Percentiles rank a stretch among this genome's conserved stretches.
phyloP scores from a whole-genome alignment of 345 rosid genomes.

The Streptanthus diversifolius region DNA sequence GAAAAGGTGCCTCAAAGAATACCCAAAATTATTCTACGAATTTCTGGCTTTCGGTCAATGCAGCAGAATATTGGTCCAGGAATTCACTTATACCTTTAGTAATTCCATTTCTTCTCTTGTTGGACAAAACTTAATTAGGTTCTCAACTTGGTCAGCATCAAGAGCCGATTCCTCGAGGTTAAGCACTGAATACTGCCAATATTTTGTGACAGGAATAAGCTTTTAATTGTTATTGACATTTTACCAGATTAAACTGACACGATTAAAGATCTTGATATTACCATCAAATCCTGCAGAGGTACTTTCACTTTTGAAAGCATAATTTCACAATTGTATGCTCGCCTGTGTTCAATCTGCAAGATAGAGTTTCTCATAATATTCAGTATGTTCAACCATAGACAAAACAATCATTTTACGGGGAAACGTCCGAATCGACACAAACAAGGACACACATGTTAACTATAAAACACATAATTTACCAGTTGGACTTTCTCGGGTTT shows the following conservation, averaged over 20 bases:
- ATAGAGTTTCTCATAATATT: conserved; percentile 5
- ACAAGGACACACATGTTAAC: neutral
- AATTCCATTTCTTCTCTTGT: conserved; percentile 92
- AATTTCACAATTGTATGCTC: conserved; percentile 96
- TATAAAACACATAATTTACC: conserved; percentile 42
- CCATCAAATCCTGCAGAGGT: conserved; percentile 81
- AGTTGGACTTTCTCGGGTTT: conserved; percentile 88
- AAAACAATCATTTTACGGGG: neutral
- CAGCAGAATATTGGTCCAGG: neutral
- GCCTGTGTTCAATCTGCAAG: conserved; percentile 83
- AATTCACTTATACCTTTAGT: conserved; percentile 53
- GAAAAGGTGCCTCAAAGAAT: conserved; percentile 14
- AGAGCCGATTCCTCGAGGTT: conserved; percentile 74
- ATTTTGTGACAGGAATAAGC: conserved; percentile 21
- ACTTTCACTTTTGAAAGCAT: conserved; percentile 98
- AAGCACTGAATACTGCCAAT: conserved; percentile 66
- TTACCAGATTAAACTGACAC: neutral
- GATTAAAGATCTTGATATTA: conserved; percentile 34
- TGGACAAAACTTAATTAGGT: conserved; percentile 85
- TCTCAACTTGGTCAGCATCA: conserved; percentile 87
- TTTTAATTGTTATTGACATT: neutral
- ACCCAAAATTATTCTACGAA: neutral
- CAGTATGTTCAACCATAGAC: neutral
- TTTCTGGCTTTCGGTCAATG: neutral
- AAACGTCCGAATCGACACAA: neutral